Evolutionary conservation across 2,329 filamentous ascomycete species (phyloP).

Genomic region (Elsinoe perseae): DNA sequence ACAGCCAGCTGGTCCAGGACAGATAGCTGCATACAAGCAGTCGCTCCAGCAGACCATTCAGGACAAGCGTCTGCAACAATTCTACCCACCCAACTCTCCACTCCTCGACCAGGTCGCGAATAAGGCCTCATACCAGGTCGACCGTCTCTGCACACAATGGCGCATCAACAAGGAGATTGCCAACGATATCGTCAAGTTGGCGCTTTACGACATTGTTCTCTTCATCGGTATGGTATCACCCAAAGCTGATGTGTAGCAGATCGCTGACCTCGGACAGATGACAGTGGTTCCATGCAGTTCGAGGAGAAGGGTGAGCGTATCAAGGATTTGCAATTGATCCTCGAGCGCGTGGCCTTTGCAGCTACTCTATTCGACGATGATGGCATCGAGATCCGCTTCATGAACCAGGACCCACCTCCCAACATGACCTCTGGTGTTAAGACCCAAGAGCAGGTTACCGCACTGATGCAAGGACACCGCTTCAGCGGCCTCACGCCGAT

Average conservation of each 20-base stretch:
- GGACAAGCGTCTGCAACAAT: slow-evolving; percentile 51
- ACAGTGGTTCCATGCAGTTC: slow-evolving; percentile 63
- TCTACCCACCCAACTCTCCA: slow-evolving; percentile 51
- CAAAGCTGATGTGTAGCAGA: not conserved
- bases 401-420: slow-evolving; percentile 53
- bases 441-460: slow-evolving; percentile 50
- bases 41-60: slow-evolving; percentile 49
- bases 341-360: slow-evolving; percentile 55
- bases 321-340: slow-evolving; percentile 57
- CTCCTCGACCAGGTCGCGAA: slow-evolving; percentile 45
- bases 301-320: slow-evolving; percentile 60
- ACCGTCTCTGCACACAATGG: slow-evolving; percentile 50
- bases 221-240: slow-evolving; percentile 45
- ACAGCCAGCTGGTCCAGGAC: slow-evolving; percentile 40
- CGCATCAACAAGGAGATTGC: slow-evolving; percentile 52
- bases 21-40: slow-evolving; percentile 50
- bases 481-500: slow-evolving; percentile 62
- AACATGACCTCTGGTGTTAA: slow-evolving; percentile 48
- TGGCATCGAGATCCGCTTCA: slow-evolving; percentile 60
- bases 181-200: slow-evolving; percentile 55
- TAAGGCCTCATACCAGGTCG: slow-evolving; percentile 44
- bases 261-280: slow-evolving; percentile 39
- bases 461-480: slow-evolving; percentile 49
- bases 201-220: slow-evolving; percentile 54
- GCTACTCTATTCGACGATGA: slow-evolving; percentile 63